These are phyloP conservation scores for Vaccinium darrowii DNA, from an alignment of 148 eudicot genomes.

Conservation along the genomic window DNA sequence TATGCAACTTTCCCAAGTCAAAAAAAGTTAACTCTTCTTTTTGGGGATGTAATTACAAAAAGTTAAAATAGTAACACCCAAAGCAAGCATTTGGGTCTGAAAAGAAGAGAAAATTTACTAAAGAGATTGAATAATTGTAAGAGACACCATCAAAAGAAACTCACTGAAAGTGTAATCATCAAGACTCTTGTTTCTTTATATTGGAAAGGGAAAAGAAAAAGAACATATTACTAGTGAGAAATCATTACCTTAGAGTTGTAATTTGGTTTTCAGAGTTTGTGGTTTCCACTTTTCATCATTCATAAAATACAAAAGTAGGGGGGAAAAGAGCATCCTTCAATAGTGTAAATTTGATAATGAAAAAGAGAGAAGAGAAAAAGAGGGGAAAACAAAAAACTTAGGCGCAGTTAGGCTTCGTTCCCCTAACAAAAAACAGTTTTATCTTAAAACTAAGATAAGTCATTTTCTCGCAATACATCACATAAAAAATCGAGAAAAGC, in stretches of 20 bases:
- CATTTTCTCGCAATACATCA: too few species aligned
- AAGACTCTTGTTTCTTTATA: slow-evolving; percentile 26
- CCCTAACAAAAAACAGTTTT: too few species aligned
- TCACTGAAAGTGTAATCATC: slow-evolving; percentile 19
- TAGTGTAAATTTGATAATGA: not conserved
- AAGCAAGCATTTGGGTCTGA: slow-evolving; percentile 4
- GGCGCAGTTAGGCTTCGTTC: too few species aligned
- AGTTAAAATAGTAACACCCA: slow-evolving; percentile 1
- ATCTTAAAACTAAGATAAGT: too few species aligned
- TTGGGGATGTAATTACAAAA: not conserved
- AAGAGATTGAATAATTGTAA: slow-evolving; percentile 27
- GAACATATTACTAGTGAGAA: not conserved
- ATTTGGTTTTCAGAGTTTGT: not conserved
- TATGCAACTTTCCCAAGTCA: slow-evolving; percentile 16
- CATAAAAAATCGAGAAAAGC: too few species aligned
- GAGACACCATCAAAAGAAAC: slow-evolving; percentile 28
- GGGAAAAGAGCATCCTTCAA: not conserved
- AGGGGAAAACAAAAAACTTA: not conserved
- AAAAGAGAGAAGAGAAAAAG: not conserved
- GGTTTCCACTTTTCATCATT: slow-evolving; percentile 10
- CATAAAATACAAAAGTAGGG: not conserved
- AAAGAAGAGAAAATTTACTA: slow-evolving; percentile 21
- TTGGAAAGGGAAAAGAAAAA: not conserved
- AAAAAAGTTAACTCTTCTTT: not conserved
- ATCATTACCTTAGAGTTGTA: not conserved